phyloP scores from a whole-genome alignment of 768 basidiomycete genomes.

The Termitomyces sp. region DNA sequence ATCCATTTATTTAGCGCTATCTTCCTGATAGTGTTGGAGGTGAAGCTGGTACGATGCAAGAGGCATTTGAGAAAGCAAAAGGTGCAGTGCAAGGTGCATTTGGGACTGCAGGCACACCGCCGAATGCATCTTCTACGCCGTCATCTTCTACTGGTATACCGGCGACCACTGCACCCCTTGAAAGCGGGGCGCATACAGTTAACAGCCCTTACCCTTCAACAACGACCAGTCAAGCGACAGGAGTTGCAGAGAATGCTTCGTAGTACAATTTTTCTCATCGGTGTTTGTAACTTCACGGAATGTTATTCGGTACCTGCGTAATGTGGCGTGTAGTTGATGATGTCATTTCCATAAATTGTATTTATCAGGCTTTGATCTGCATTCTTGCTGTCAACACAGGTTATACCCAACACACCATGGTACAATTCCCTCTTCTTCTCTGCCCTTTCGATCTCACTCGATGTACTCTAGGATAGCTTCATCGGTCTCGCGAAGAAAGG shows the following conservation, averaged over 20 bases:
- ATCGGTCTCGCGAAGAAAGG: conserved; percentile 69
- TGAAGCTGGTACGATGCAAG: conserved; percentile 16
- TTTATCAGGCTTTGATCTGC: background rate
- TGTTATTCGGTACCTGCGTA: background rate
- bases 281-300: background rate
- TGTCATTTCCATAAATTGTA: conserved; percentile 1
- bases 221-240: background rate
- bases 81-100: conserved; percentile 25
- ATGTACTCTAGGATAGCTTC: conserved; percentile 49
- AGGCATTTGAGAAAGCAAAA: conserved; percentile 30
- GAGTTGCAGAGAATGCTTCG: conserved; percentile 5
- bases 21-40: conserved; percentile 22
- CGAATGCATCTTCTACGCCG: conserved; percentile 2
- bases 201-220: background rate
- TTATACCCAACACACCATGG: conserved; percentile 18
- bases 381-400: conserved; percentile 3
- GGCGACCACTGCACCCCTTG: conserved; percentile 32
- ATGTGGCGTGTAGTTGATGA: conserved; percentile 8
- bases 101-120: conserved; percentile 14
- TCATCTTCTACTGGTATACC: conserved; percentile 22
- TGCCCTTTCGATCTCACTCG: background rate
- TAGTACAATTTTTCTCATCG: background rate
- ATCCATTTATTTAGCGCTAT: conserved; percentile 17
- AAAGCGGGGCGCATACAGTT: conserved; percentile 28
- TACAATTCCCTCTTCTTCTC: conserved; percentile 19